A percentile compares a stretch with the other conserved stretches of the same genome.
Conservation (phyloP, 371 early-diverging fungal species). For the Mucor plumbeus region DNA sequence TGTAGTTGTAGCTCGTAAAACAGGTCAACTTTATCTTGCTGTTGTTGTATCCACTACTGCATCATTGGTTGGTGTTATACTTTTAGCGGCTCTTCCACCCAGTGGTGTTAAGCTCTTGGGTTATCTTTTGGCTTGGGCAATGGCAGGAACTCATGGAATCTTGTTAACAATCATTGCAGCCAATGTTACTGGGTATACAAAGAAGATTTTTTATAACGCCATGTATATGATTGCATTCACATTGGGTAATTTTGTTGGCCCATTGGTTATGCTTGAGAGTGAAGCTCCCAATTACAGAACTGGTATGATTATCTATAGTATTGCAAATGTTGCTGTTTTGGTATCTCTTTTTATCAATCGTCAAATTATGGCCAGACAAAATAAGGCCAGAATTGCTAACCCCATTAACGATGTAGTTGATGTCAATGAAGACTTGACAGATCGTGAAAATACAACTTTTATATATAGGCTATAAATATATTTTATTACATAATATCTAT, state of each 20-base stretch:
- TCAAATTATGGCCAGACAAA: constrained; percentile 25
- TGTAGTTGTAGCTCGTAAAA: constrained; percentile 24
- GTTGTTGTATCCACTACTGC: constrained; percentile 24
- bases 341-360: constrained; percentile 33
- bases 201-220: constrained; percentile 44
- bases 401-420: constrained; percentile 8
- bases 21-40: constrained; percentile 23
- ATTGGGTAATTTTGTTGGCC: constrained; percentile 43
- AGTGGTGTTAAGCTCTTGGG: constrained; percentile 38
- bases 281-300: constrained; percentile 39
- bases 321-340: constrained; percentile 33
- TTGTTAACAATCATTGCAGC: constrained; percentile 30
- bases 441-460: constrained; percentile 28
- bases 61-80: constrained; percentile 32
- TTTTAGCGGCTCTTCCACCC: constrained; percentile 32
- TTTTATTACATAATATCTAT: neutral
- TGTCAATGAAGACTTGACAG: constrained; percentile 32
- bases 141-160: constrained; percentile 32
- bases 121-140: constrained; percentile 33
- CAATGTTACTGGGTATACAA: constrained; percentile 50
- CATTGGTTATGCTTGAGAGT: constrained; percentile 33
- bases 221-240: constrained; percentile 34
- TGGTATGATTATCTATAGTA: constrained; percentile 35
- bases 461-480: constrained; percentile 21
- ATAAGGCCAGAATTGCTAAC: constrained; percentile 23